Evolutionary conservation across 345 rosid genomes (phyloP).

Genomic region (thale cress (Arabidopsis thaliana)): TAIR10.1 NC_003074.8:2256501-2257000

Average conservation of each 20-base stretch:
- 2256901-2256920: conserved; percentile 72
- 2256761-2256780: conserved; percentile 65
- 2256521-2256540: conserved; percentile 78
- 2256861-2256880: conserved; percentile 87
- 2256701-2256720: conserved; percentile 78
- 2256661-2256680: conserved; percentile 92
- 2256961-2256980: conserved; percentile 72
- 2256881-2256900: conserved; percentile 67
- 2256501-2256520: conserved; percentile 68
- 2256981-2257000: conserved; percentile 68
- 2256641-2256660: conserved; percentile 81
- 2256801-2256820: conserved; percentile 85
- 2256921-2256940: conserved; percentile 77
- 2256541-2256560: conserved; percentile 59
- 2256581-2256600: not conserved
- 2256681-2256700: conserved; percentile 83
- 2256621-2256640: conserved; percentile 64
- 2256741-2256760: conserved; percentile 77
- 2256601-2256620: conserved; percentile 3
- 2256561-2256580: not conserved
- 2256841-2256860: conserved; percentile 96
- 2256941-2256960: conserved; percentile 75
- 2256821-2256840: conserved; percentile 75
- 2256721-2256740: conserved; percentile 81
- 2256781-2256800: conserved; percentile 92